phyloP scores from a whole-genome alignment of 306 rosid genomes.

The Sicyos edulis region DNA sequence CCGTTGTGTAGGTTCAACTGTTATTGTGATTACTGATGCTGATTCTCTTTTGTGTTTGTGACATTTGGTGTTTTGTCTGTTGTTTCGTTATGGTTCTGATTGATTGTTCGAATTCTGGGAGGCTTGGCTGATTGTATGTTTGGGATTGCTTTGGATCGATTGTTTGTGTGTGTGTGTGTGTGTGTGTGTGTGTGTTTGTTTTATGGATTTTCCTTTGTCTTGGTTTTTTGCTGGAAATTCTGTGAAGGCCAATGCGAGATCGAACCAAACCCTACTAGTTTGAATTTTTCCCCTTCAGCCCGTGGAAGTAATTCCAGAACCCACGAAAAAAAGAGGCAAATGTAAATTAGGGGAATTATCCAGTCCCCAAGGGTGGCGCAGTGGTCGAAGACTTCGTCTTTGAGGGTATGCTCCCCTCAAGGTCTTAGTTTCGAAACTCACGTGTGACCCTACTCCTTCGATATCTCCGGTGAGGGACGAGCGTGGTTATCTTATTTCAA shows the following conservation, averaged over 20 bases:
- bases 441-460: no score
- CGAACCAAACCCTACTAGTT: constrained; percentile 15
- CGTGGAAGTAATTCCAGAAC: background rate
- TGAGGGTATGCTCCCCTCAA: no score
- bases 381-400: no score
- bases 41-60: constrained; percentile 3
- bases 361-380: no score
- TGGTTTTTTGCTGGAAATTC: constrained; percentile 31
- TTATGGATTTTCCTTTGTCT: constrained; percentile 23
- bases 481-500: no score
- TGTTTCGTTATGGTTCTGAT: background rate
- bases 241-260: constrained; percentile 25
- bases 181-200: background rate
- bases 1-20: background rate
- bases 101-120: background rate
- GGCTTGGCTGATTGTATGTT: background rate
- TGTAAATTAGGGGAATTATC: no score
- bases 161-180: background rate
- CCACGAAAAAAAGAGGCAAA: background rate
- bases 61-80: background rate
- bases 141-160: background rate
- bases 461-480: no score
- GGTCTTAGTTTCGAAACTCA: no score
- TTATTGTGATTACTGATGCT: background rate
- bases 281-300: background rate